Base-by-base conservation (phyloP, 495 filamentous ascomycete genomes). In the Trypethelium eluteriae region DNA sequence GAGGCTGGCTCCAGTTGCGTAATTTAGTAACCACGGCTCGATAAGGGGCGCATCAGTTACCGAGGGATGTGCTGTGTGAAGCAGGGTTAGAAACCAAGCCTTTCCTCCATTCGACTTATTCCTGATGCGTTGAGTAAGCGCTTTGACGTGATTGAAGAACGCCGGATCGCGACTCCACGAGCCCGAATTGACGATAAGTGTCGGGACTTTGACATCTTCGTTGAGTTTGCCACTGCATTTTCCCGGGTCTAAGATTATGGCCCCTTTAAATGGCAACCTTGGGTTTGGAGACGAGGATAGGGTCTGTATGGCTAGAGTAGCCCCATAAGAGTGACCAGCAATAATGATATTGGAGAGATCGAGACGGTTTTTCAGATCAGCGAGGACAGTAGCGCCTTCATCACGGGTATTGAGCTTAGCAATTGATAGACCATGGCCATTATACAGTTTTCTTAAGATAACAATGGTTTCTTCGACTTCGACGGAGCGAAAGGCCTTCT, bases 21-120 rank as follows among this genome's bases (percentile, higher is more conserved):
- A 80, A 46, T 76, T 76, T 3, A 83, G 71, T 36, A 84, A 71
- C 46, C 76, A 71, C 11, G 81, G 81, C 66, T 81, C 77, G 7
- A 84, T 74, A 16, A 85, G 75, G 39, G 81, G 81, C 36, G 82
- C 82, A 70, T 85, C 82, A 0, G 82, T 83, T 44, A 83, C 78
- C 0, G 77, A 80, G 2, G 82, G 79, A 68, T 85, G 82, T 2
- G 81, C 76, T 0, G 80, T 83, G 32, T 81, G 81, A 2, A 80
- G 62, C 32, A 70, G 64, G 0, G 82, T 85, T 68, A 82, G 75
- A 70, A 85, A 85, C 82, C 82, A 85, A n/a, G 74, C 75, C 46
- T 74, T 72, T 38, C 66, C 63, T 4, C 56, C 32, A 4, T 53
- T 25, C 6, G n/a, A 7, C 5, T 36, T 59, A 18, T 36, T 18